Evolutionary conservation across 2,329 filamentous ascomycete species (phyloP), one percentile per base, ranked within the genome.

Genomic region (Trichoderma guizhouense): DNA sequence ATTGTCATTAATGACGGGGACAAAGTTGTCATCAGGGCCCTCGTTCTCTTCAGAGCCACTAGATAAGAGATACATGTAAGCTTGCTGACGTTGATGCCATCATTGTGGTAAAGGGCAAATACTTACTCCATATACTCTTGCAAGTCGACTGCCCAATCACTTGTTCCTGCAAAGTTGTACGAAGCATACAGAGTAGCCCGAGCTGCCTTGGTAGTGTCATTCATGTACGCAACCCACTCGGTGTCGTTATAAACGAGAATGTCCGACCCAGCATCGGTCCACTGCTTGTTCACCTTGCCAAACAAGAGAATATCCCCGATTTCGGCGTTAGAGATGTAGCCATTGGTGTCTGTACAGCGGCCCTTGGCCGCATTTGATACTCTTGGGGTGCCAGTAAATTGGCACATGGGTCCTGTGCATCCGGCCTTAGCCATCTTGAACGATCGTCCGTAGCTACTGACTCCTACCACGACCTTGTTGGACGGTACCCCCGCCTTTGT

Each of bases 141-240:
- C 18, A 32, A 26, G 28, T 58, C 26, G 14, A 58, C 55, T 12
- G 55, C 55, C 55, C 28, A 32, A 5, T 32, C 26, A 32, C 15
- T 30, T 32, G 73, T 74, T 3, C 78, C 78, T 1, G 65, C 76
- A 51, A 79, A 76, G 62, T 76, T 76, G 61, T 74, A 74, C 1
- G 21, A 58, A 36, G 69, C 69, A 65, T 73, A 74, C 18, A 72
- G 36, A 1, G 32, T 47, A 4, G 32, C n/a, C 12, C 75, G 75
- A 7, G 43, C 47, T 15, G 30, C 4, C 69, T 79, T 78, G 11
- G 72, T 75, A 21, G 51, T 58, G 3, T 71, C 62, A 57, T 70
- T 71, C 77, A 79, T 79, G 47, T 74, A 79, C 2, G 68, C 69
- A 0, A 76, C 77, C 76, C 77, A 78, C 36, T 77, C 71, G 0